These are phyloP conservation scores for Barnettozyma botsteinii DNA, from an alignment of 805 yeast genomes.

Conservation along the genomic window DNA sequence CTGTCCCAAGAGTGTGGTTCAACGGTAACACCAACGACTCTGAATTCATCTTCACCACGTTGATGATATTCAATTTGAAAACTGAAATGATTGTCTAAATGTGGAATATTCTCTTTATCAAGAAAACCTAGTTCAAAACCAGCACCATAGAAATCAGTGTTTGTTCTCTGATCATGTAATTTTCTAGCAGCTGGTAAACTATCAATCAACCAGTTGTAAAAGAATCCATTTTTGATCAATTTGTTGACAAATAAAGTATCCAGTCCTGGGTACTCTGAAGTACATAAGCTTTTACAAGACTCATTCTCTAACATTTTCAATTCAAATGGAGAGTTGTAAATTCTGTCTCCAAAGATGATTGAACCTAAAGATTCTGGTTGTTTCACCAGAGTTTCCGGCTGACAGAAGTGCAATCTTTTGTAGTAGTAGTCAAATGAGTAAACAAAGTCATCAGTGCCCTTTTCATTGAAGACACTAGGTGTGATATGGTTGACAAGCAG, in stretches of 20 bases:
- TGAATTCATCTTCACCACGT: constrained; percentile 56
- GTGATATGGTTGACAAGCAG: constrained; percentile 86
- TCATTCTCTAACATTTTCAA: constrained; percentile 70
- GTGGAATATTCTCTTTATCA: constrained; percentile 50
- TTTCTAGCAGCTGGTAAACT: constrained; percentile 87
- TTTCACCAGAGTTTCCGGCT: constrained; percentile 47
- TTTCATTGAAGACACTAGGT: constrained; percentile 51
- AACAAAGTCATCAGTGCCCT: constrained; percentile 45
- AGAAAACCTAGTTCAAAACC: constrained; percentile 78
- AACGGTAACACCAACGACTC: constrained; percentile 89
- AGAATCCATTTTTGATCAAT: constrained; percentile 75
- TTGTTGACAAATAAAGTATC: constrained; percentile 75
- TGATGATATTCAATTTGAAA: constrained; percentile 78
- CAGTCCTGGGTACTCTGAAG: constrained; percentile 46
- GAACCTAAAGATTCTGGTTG: constrained; percentile 91
- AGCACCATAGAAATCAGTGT: constrained; percentile 61
- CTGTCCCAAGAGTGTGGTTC: constrained; percentile 56
- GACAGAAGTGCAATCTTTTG: constrained; percentile 77
- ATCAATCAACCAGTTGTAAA: constrained; percentile 89
- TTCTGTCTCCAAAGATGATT: constrained; percentile 91
- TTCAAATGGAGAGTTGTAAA: constrained; percentile 85
- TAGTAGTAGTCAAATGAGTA: constrained; percentile 82
- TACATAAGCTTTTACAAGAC: constrained; percentile 65
- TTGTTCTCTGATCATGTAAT: constrained; percentile 51
- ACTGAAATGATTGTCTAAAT: constrained; percentile 76